A percentile compares a stretch with the other conserved stretches of the same genome.
Conservation (phyloP, 2,329 filamentous ascomycete genomes). For the Colletotrichum coccodes region DNA sequence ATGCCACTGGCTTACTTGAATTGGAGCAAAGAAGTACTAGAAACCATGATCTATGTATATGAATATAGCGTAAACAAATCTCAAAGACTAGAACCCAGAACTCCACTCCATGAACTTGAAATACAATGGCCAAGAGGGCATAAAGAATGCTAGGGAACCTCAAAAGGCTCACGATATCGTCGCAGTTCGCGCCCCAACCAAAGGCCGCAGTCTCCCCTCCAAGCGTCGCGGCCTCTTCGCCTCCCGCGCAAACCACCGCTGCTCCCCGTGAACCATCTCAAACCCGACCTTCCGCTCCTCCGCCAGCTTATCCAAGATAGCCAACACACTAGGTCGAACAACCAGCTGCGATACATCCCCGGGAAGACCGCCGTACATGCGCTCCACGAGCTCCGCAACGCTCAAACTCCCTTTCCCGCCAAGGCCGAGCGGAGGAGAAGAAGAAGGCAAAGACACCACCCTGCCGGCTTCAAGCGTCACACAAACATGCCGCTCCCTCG, state of each 20-base stretch:
- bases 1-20: background rate
- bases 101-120: background rate
- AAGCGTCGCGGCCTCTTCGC: background rate
- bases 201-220: background rate
- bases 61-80: background rate
- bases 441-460: background rate
- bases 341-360: background rate
- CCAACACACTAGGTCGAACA: background rate
- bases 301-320: background rate
- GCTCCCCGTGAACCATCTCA: background rate
- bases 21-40: background rate
- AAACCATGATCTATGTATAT: background rate
- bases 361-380: background rate
- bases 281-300: background rate
- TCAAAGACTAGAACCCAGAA: background rate
- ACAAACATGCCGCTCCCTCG: background rate
- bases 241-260: background rate
- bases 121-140: background rate
- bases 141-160: background rate
- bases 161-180: background rate
- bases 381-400: background rate
- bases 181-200: background rate
- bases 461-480: background rate
- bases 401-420: background rate
- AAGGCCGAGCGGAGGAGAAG: background rate